These are phyloP conservation scores for Cercophora sp. DNA, from an alignment of 495 filamentous ascomycete genomes.

Conservation along the genomic window DNA sequence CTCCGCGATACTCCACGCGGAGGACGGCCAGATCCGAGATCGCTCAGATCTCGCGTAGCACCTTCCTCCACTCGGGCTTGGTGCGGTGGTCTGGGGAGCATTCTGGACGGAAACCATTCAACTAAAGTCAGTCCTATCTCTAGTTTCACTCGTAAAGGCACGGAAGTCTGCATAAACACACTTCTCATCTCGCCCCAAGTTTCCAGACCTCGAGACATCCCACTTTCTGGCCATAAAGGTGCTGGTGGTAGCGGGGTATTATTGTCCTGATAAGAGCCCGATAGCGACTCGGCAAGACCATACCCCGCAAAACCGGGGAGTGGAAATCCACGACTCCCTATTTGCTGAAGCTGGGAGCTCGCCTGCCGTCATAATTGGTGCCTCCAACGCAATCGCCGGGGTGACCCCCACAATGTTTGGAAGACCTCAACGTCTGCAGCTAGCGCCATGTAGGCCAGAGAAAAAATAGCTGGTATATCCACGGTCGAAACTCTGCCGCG, in stretches of 20 bases:
- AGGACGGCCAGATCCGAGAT: slow-evolving; percentile 24
- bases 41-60: neutral
- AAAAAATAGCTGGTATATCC: no score
- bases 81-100: no score
- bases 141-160: no score
- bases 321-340: slow-evolving; percentile 10
- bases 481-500: no score
- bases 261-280: slow-evolving; percentile 3
- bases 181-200: no score
- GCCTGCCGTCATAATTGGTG: slow-evolving; percentile 3
- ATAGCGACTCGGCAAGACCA: neutral
- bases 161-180: no score
- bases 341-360: slow-evolving; percentile 6
- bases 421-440: no score
- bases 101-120: no score
- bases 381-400: slow-evolving; percentile 2
- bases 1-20: slow-evolving; percentile 3
- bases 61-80: no score
- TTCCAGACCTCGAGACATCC: neutral
- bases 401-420: no score
- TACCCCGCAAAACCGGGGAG: slow-evolving; percentile 7
- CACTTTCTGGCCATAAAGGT: neutral
- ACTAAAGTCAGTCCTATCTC: no score
- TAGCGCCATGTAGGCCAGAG: no score
- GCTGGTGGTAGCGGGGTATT: neutral